Conservation (phyloP, 805 yeast genomes). For the Tetrapisispora namnaoensis region DNA sequence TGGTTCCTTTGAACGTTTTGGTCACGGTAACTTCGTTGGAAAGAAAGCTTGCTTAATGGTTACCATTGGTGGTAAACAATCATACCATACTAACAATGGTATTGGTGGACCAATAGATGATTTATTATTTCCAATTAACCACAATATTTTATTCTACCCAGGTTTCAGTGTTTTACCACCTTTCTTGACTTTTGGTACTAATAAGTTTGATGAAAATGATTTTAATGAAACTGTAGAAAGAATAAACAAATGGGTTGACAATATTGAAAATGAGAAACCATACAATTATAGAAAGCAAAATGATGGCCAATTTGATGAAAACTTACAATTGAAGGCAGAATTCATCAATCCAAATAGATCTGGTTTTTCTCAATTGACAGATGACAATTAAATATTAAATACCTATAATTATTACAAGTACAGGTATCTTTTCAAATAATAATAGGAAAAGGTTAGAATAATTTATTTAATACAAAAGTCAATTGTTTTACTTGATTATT, state of each 20-base stretch:
- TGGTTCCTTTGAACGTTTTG: slow-evolving; percentile 15
- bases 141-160: slow-evolving; percentile 18
- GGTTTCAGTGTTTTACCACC: slow-evolving; percentile 20
- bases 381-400: neutral
- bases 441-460: too few relatives aligned
- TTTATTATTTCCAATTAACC: slow-evolving; percentile 20
- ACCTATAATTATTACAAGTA: too few relatives aligned
- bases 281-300: slow-evolving; percentile 13
- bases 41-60: slow-evolving; percentile 13
- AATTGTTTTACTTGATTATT: too few relatives aligned
- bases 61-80: slow-evolving; percentile 13
- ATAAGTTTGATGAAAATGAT: neutral
- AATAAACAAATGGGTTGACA: slow-evolving; percentile 6
- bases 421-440: too few relatives aligned
- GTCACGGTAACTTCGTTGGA: slow-evolving; percentile 14
- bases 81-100: slow-evolving; percentile 11
- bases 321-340: slow-evolving; percentile 7
- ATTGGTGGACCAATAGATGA: slow-evolving; percentile 19
- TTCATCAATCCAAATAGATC: slow-evolving; percentile 8
- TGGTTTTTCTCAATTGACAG: slow-evolving; percentile 6
- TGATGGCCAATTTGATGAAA: slow-evolving; percentile 10
- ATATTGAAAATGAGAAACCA: slow-evolving; percentile 7
- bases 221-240: slow-evolving; percentile 1
- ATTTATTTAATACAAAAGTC: too few relatives aligned
- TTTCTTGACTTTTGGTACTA: slow-evolving; percentile 8